These are phyloP conservation scores for Picea glauca DNA, from an alignment of 75 land plant genomes.

Conservation along the genomic window DNA sequence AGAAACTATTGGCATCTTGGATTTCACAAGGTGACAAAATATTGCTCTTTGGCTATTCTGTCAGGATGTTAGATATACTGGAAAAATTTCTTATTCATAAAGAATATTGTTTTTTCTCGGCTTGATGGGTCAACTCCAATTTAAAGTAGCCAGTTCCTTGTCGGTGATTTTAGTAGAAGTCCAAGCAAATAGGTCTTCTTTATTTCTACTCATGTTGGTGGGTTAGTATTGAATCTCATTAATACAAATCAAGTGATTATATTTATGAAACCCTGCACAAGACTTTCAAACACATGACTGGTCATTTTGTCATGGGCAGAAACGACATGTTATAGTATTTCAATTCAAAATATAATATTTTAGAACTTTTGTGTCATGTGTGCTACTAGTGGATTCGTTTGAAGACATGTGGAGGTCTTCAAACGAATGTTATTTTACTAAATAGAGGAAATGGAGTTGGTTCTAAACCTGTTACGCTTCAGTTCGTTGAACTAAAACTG, in stretches of 20 bases:
- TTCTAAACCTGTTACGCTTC: too few species aligned
- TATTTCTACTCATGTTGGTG: constrained; percentile 92
- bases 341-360: background rate
- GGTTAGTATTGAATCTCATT: constrained; percentile 86
- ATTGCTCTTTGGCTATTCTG: constrained; percentile 92
- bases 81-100: constrained; percentile 85
- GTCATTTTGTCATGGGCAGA: constrained; percentile 90
- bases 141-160: constrained; percentile 69
- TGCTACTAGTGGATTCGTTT: too few species aligned
- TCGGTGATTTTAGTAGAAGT: constrained; percentile 88
- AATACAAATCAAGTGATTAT: constrained; percentile 96
- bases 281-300: constrained; percentile 95
- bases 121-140: constrained; percentile 95
- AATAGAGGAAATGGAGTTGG: too few species aligned
- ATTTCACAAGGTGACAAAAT: constrained; percentile 72
- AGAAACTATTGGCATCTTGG: constrained; percentile 69
- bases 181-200: constrained; percentile 97
- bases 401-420: too few species aligned
- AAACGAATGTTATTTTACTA: too few species aligned
- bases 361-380: too few species aligned
- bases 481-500: too few species aligned
- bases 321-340: constrained; percentile 80
- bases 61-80: constrained; percentile 92
- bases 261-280: constrained; percentile 98
- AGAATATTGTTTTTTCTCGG: constrained; percentile 78